phyloP scores from a whole-genome alignment of 768 basidiomycete genomes.

The Suillus subluteus region DNA sequence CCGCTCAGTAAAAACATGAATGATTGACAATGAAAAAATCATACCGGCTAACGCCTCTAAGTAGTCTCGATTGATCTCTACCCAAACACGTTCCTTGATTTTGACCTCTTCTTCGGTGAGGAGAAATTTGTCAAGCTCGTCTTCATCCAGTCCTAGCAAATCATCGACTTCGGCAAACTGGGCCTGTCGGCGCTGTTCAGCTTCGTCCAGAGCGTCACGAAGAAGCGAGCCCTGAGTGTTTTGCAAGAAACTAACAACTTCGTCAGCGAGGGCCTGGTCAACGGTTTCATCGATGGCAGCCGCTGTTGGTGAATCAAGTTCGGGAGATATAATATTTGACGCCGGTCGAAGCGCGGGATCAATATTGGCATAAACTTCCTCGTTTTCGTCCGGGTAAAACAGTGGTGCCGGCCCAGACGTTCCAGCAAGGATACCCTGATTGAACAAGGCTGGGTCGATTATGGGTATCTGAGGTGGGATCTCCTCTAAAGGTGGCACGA shows the following conservation, averaged over 20 bases:
- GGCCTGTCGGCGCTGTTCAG: constrained; percentile 61
- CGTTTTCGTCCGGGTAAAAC: constrained; percentile 49
- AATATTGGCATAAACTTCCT: constrained; percentile 47
- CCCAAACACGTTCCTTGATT: constrained; percentile 92
- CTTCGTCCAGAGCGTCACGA: constrained; percentile 65
- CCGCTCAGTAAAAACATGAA: constrained; percentile 45
- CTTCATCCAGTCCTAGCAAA: constrained; percentile 83
- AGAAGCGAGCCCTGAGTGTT: constrained; percentile 64
- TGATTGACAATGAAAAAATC: constrained; percentile 13
- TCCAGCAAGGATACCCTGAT: constrained; percentile 69
- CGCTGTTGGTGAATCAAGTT: constrained; percentile 20
- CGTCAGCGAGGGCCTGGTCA: constrained; percentile 65
- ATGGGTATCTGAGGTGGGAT: constrained; percentile 23
- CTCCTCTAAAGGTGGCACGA: constrained; percentile 19
- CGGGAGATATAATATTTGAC: constrained; percentile 18
- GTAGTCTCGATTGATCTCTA: constrained; percentile 91
- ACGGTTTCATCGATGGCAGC: constrained; percentile 59
- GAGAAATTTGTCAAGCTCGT: constrained; percentile 82
- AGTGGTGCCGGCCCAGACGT: constrained; percentile 43
- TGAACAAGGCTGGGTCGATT: constrained; percentile 63
- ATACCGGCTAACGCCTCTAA: constrained; percentile 80
- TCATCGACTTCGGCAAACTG: constrained; percentile 57
- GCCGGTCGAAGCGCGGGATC: constrained; percentile 55
- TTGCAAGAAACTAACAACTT: constrained; percentile 69
- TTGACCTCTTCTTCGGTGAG: constrained; percentile 79